Conservation (phyloP, 148 eudicot genomes). For the Pharnaceum exiguum region DNA sequence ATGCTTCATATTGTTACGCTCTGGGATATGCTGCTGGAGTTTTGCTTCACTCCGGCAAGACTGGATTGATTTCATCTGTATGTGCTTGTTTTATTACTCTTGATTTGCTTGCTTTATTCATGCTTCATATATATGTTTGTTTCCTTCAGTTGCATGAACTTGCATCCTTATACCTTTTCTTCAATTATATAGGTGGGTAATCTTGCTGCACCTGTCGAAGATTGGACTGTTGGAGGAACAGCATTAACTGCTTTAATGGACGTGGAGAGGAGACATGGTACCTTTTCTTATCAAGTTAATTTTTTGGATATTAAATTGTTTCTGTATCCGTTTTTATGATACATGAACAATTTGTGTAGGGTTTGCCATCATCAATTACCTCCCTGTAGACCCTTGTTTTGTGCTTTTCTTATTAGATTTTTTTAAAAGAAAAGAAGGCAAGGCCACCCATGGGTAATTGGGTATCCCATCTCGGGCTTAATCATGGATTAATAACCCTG, state of each 20-base stretch:
- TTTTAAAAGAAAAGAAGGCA: too few species aligned
- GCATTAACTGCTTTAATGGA: constrained; percentile 95
- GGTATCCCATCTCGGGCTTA: too few species aligned
- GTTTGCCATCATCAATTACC: too few species aligned
- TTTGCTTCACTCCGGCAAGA: constrained; percentile 87
- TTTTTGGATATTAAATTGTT: background rate
- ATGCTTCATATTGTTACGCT: constrained; percentile 91
- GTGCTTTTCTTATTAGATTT: too few species aligned
- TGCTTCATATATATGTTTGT: background rate
- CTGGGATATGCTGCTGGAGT: constrained; percentile 96
- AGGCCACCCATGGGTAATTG: too few species aligned
- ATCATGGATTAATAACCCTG: too few species aligned
- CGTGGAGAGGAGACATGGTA: constrained; percentile 99
- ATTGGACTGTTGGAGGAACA: constrained; percentile 99
- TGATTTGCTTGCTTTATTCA: background rate
- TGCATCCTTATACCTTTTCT: background rate
- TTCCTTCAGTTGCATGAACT: too few species aligned
- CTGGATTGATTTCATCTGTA: constrained; percentile 94
- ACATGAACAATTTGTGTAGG: too few species aligned
- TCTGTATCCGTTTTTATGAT: too few species aligned
- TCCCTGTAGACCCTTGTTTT: too few species aligned
- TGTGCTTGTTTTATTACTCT: constrained; percentile 15
- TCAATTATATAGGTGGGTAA: constrained; percentile 88
- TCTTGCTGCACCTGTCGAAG: constrained; percentile 89
- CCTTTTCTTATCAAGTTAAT: background rate